These are phyloP conservation scores for Butyriboletus loyo DNA, from an alignment of 768 basidiomycete genomes.

Conservation along the genomic window DNA sequence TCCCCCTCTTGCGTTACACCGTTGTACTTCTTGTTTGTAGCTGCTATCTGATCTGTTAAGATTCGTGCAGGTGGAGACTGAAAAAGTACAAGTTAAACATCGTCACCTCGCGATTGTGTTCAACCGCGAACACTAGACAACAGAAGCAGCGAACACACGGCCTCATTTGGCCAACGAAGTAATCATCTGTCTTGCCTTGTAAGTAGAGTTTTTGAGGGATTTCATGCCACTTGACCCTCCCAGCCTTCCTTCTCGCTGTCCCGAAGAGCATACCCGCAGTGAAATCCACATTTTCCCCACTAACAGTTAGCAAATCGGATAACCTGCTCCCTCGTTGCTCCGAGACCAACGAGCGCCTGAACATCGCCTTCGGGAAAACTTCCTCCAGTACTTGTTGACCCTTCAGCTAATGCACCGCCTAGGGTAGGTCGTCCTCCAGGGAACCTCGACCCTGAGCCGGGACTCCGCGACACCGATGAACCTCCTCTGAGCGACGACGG, in stretches of 20 bases:
- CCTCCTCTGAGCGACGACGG: constrained; percentile 7
- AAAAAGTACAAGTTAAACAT: no score
- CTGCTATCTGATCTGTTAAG: no score
- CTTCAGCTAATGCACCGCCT: constrained; percentile 40
- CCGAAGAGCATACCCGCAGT: constrained; percentile 86
- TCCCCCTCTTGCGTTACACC: no score
- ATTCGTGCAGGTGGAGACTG: no score
- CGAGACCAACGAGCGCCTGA: constrained; percentile 67
- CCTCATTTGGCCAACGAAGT: no score
- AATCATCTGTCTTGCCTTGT: no score
- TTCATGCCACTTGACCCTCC: background rate
- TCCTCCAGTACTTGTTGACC: constrained; percentile 44
- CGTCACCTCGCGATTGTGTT: no score
- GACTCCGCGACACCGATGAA: constrained; percentile 33
- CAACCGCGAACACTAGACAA: no score
- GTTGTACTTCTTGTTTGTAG: background rate
- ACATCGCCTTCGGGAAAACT: constrained; percentile 60
- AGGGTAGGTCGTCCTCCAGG: constrained; percentile 69
- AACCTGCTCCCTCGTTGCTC: constrained; percentile 74
- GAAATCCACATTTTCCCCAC: constrained; percentile 82
- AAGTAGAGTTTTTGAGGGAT: no score
- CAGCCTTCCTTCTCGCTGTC: constrained; percentile 6
- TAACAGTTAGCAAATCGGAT: constrained; percentile 70
- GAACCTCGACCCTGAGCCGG: constrained; percentile 46
- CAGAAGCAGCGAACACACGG: no score